A percentile compares a stretch with the other conserved stretches of the same genome.
Evolutionary conservation across 345 rosid genomes (phyloP).

Genomic region (Trapa bicornis): DNA sequence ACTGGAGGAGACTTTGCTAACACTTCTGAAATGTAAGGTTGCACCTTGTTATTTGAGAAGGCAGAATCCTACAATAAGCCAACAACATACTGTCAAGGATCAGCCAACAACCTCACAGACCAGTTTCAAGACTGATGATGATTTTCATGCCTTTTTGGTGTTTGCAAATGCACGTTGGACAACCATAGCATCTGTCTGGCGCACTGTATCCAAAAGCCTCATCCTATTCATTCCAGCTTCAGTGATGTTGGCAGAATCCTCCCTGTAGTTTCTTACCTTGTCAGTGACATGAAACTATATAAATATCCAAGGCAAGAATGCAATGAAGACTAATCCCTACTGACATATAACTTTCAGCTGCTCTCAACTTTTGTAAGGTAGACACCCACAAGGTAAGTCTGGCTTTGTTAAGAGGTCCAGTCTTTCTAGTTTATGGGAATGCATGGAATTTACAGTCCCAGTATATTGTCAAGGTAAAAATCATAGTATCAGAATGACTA

Average conservation of each 20-base stretch:
- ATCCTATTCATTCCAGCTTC: conserved; percentile 32
- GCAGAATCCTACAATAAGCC: conserved; percentile 34
- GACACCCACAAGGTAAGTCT: background rate
- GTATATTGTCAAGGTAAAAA: background rate
- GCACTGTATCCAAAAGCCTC: conserved; percentile 42
- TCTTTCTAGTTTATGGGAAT: background rate
- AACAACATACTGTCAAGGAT: background rate
- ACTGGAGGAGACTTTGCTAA: conserved; percentile 46
- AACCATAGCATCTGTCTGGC: conserved; percentile 72
- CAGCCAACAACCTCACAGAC: conserved; percentile 5
- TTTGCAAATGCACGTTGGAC: conserved; percentile 86
- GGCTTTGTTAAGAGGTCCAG: background rate
- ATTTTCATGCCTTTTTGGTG: conserved; percentile 38
- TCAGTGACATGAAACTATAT: conserved; percentile 1
- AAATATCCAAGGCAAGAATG: background rate
- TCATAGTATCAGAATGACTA: background rate
- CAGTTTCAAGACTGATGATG: conserved; percentile 4
- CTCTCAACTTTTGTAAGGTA: background rate
- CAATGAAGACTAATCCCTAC: background rate
- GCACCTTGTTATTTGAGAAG: conserved; percentile 37
- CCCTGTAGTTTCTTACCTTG: conserved; percentile 34
- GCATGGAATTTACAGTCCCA: background rate
- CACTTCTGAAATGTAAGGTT: conserved; percentile 55
- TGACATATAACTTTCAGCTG: background rate
- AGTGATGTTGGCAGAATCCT: conserved; percentile 33